phyloP scores from a whole-genome alignment of 2,329 filamentous ascomycete species.

The Phaeosphaeria sp. region DNA sequence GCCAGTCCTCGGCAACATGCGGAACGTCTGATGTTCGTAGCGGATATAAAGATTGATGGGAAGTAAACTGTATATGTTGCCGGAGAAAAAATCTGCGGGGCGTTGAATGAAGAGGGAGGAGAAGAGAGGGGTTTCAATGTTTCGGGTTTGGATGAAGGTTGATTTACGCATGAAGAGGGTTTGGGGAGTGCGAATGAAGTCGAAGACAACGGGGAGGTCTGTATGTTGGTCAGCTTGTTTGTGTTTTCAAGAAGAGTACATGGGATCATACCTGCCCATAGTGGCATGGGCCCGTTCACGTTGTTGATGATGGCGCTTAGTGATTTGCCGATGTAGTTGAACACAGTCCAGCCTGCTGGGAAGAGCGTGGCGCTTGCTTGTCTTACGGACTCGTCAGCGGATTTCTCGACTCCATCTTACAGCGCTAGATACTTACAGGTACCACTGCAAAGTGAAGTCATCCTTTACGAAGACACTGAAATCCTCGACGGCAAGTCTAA shows the following conservation, averaged over 20 bases:
- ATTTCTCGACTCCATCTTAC: not conserved
- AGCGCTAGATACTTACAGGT: conserved; percentile 46
- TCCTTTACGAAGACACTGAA: conserved; percentile 56
- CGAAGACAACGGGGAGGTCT: conserved; percentile 26
- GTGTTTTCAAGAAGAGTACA: conserved; percentile 53
- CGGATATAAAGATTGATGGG: conserved; percentile 54
- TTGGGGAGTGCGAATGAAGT: conserved; percentile 38
- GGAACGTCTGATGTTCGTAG: conserved; percentile 59
- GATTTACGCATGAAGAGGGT: conserved; percentile 57
- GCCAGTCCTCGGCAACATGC: conserved; percentile 51
- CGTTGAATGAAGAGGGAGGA: conserved; percentile 55
- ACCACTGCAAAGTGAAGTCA: conserved; percentile 55
- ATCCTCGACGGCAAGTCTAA: conserved; percentile 60
- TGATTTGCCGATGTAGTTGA: conserved; percentile 57
- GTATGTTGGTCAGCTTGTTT: conserved; percentile 7
- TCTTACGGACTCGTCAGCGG: conserved; percentile 29
- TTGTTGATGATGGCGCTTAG: conserved; percentile 54
- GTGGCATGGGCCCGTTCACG: conserved; percentile 55
- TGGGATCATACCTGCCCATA: conserved; percentile 56
- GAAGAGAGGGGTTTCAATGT: conserved; percentile 43
- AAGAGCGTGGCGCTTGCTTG: conserved; percentile 61
- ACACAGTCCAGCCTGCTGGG: conserved; percentile 60
- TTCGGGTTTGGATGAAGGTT: conserved; percentile 58
- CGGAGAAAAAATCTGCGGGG: conserved; percentile 44
- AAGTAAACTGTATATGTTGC: conserved; percentile 30